phyloP scores from a whole-genome alignment of 441 rosid genomes.

The Erodium trifolium region DNA sequence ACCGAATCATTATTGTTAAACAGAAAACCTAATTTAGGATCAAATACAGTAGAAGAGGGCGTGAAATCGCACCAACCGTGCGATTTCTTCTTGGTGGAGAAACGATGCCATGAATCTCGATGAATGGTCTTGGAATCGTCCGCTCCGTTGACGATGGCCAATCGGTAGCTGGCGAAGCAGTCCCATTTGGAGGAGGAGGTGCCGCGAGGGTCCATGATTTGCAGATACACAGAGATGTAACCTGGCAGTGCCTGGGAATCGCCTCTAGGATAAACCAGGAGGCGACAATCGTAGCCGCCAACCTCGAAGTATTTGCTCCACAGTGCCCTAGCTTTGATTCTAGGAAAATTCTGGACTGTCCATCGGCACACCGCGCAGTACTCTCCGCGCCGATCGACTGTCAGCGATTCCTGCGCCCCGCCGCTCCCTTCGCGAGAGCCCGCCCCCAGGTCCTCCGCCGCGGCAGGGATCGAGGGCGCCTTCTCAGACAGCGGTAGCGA shows the following conservation, averaged over 20 bases:
- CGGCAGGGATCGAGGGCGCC: conserved; percentile 26
- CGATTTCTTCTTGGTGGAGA: conserved; percentile 89
- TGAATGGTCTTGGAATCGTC: conserved; percentile 90
- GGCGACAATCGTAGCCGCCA: conserved; percentile 97
- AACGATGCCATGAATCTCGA: conserved; percentile 94
- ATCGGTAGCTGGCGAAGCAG: conserved; percentile 93
- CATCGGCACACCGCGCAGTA: conserved; percentile 81
- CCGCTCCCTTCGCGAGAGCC: conserved; percentile 61
- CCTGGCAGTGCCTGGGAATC: conserved; percentile 98
- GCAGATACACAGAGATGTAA: conserved; percentile 79
- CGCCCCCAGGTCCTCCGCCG: conserved; percentile 42
- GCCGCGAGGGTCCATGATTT: conserved; percentile 97
- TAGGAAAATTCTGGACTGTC: conserved; percentile 77
- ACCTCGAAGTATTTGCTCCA: conserved; percentile 99
- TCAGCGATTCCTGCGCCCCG: conserved; percentile 58
- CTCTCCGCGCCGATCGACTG: conserved; percentile 81
- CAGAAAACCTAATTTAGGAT: conserved; percentile 75
- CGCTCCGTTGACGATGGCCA: conserved; percentile 61
- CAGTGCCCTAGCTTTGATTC: conserved; percentile 78
- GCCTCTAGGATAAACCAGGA: conserved; percentile 86
- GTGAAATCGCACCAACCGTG: conserved; percentile 99
- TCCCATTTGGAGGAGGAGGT: conserved; percentile 87
- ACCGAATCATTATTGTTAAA: conserved; percentile 55
- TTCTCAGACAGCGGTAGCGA: no score
- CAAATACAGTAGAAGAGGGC: conserved; percentile 68